Percentiles rank a stretch among this genome's conserved stretches.
Conservation (phyloP, 75 land plant species). For the Sequoia sempervirens region DNA sequence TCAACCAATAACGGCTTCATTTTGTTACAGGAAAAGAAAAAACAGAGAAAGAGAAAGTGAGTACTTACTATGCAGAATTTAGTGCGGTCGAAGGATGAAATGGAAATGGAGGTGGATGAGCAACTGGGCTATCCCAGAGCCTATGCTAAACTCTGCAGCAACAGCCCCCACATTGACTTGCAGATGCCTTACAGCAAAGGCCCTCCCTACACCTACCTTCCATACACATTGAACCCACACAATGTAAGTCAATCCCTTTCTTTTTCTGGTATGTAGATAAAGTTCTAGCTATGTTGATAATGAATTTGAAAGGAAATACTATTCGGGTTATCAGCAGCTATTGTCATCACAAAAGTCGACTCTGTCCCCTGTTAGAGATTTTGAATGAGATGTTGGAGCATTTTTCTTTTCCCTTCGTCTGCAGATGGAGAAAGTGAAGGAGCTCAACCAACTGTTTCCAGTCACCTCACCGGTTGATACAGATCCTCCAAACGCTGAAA, state of each 20-base stretch:
- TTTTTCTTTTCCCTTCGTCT: constrained; percentile 3
- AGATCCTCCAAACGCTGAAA: constrained; percentile 47
- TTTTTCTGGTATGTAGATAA: background rate
- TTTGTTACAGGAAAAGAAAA: background rate
- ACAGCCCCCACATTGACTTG: constrained; percentile 16
- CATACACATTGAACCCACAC: constrained; percentile 45
- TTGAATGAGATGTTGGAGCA: background rate
- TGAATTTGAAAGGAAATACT: background rate
- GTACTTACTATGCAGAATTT: background rate
- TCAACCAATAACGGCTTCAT: background rate
- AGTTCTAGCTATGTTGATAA: background rate
- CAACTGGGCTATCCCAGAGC: constrained; percentile 77
- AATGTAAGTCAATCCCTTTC: constrained; percentile 33
- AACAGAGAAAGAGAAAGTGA: background rate
- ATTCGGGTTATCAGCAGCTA: background rate
- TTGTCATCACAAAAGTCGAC: background rate
- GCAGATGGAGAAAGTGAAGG: constrained; percentile 54
- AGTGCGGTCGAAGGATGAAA: constrained; percentile 40
- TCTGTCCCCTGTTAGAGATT: background rate
- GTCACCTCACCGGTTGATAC: constrained; percentile 39
- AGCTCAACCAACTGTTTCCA: constrained; percentile 73
- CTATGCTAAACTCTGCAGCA: constrained; percentile 73
- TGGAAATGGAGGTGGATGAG: constrained; percentile 57
- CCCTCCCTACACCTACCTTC: constrained; percentile 71
- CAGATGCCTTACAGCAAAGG: constrained; percentile 53